Percentiles rank a stretch among this genome's conserved stretches.
Conservation (phyloP, 768 basidiomycete species). For the Podaxis mareebaensis region DNA sequence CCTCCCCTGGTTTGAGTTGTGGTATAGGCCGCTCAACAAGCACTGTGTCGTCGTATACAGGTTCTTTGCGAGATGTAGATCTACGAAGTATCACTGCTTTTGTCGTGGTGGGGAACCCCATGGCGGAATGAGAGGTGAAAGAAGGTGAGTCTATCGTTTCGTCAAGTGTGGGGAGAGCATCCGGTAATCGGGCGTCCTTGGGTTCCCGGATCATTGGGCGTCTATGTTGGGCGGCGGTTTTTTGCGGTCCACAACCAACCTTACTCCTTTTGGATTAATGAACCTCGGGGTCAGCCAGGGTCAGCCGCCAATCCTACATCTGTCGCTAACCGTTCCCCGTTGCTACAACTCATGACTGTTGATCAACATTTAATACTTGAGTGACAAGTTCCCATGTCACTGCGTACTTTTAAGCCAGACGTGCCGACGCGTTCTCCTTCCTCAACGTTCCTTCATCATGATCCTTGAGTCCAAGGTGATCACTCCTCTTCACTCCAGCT, state of each 20-base stretch:
- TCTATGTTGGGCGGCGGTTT: not conserved
- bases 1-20: slow-evolving; percentile 51
- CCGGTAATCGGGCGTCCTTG: not conserved
- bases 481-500: too few relatives aligned
- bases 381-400: too few relatives aligned
- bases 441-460: too few relatives aligned
- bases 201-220: not conserved
- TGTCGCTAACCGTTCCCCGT: too few relatives aligned
- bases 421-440: too few relatives aligned
- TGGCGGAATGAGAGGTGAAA: not conserved
- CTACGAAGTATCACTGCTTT: not conserved
- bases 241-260: not conserved
- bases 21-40: slow-evolving; percentile 53
- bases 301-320: too few relatives aligned
- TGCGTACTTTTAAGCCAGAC: too few relatives aligned
- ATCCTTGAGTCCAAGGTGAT: too few relatives aligned
- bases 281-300: too few relatives aligned
- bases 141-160: not conserved
- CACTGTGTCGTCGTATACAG: slow-evolving; percentile 45
- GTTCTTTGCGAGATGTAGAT: not conserved
- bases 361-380: too few relatives aligned
- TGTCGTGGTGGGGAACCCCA: not conserved
- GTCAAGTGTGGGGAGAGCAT: not conserved
- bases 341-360: too few relatives aligned
- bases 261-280: not conserved